Evolutionary conservation across 1,284 basidiomycete genomes (phyloP), one percentile per base, ranked within the genome.

Genomic region (Testicularia cyperi): DNA sequence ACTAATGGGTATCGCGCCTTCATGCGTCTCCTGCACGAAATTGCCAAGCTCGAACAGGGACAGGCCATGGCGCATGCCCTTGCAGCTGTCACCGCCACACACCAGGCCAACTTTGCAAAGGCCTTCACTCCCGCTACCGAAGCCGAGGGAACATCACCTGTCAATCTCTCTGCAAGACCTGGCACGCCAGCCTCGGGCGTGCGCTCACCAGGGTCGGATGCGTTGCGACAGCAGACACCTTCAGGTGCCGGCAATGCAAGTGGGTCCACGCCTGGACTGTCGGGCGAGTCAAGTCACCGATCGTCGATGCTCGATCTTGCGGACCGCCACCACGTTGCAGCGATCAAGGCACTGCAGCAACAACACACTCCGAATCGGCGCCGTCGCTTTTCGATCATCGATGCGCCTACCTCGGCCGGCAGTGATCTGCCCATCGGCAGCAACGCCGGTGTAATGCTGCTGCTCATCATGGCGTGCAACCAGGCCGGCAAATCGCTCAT

Each of bases 371-470:
- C 57, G 3, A 61, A 39, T 24, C 57, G 51, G 18, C 57, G 57
- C n/a, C 57, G 57, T 20, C 51, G 57, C 2, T 61, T 61, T 30
- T 61, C 57, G 21, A 36, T 61, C 36, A 61, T 61, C 30, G 57
- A 61, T 20, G 36, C 49, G n/a, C 3, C 49, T 6, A 44, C 10
- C 38, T 31, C 9, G 14, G 33, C 8, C 26, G 21, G 14, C 6
- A 42, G 12, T 9, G 56, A 53, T 8, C 37, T 61, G 10, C 57
- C 57, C 2, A 20, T 38, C 2, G 57, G 46, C 21, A 54, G 51
- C 46, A 61, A 61, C 24, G 57, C 57, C 12, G 45, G 44, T 1
- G 40, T 41, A 8, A 61, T 61, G 57, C 42, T 61, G 34, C 21
- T 61, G 32, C 51, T 61, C 38, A 54, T 61, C 34, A 23, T 46